Evolutionary conservation across 345 rosid genomes (phyloP).

Genomic region (Hirschfeldia incana): DNA sequence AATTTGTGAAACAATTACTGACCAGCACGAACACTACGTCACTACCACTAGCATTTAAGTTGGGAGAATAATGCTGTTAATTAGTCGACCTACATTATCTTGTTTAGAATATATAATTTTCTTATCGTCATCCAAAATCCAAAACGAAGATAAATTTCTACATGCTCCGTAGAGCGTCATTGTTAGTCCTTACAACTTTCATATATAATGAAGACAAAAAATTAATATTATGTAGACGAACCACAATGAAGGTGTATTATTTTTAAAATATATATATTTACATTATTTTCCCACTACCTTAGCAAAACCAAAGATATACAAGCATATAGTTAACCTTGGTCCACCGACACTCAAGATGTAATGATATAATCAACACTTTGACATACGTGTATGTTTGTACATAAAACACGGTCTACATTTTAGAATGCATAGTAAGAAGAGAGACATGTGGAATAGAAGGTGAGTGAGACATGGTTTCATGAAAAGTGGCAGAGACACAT

Average conservation of each 20-base stretch:
- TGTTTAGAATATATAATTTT: neutral
- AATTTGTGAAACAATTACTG: neutral
- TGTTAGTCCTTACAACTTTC: too few species aligned
- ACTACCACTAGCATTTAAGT: neutral
- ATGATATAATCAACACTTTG: constrained; percentile 10
- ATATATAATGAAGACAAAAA: too few species aligned
- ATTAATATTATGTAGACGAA: too few species aligned
- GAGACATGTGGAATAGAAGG: constrained; percentile 27
- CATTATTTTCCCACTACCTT: neutral
- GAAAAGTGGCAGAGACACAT: constrained; percentile 40
- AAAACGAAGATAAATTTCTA: neutral
- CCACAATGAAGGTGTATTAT: neutral
- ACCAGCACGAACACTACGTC: neutral
- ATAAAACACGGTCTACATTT: neutral
- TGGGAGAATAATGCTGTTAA: neutral
- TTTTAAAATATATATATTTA: neutral
- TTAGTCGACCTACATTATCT: neutral
- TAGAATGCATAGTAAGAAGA: constrained; percentile 23
- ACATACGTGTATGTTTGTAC: neutral
- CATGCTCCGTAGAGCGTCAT: neutral
- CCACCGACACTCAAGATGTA: constrained; percentile 8
- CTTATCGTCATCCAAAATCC: neutral
- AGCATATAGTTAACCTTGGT: too few species aligned
- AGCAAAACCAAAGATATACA: neutral
- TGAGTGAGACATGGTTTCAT: constrained; percentile 35